Percentiles rank a stretch among this genome's conserved stretches.
Evolutionary conservation across 2,329 filamentous ascomycete genomes (phyloP).

Genomic region (Aspergillus sp.): DNA sequence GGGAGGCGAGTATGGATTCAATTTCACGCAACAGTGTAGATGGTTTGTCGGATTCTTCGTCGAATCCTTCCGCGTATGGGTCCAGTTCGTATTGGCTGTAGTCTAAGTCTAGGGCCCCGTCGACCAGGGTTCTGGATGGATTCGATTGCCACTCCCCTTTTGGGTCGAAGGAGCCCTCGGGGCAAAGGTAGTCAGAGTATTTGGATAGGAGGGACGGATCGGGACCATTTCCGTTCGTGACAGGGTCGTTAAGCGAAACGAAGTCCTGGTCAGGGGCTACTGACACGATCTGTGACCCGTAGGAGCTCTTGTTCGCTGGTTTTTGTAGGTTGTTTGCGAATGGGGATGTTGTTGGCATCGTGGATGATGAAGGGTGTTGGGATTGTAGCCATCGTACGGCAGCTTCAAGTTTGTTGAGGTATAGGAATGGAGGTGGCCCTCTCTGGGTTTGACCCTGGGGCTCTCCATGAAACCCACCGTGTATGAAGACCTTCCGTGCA

Average conservation of each 20-base stretch:
- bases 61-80: conserved; percentile 53
- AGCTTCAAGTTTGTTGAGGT: conserved; percentile 66
- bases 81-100: conserved; percentile 49
- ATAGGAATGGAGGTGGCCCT: conserved; percentile 68
- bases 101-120: conserved; percentile 28
- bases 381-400: conserved; percentile 65
- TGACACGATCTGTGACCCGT: conserved; percentile 31
- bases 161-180: conserved; percentile 35
- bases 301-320: conserved; percentile 2
- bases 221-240: conserved; percentile 6
- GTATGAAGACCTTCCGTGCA: conserved; percentile 72
- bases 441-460: conserved; percentile 39
- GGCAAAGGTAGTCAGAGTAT: conserved; percentile 37
- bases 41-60: conserved; percentile 20
- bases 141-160: conserved; percentile 30
- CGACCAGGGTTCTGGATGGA: conserved; percentile 22
- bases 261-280: conserved; percentile 36
- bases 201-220: conserved; percentile 22
- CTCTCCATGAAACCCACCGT: conserved; percentile 70
- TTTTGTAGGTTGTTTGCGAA: neutral
- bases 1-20: conserved; percentile 73
- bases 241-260: conserved; percentile 17
- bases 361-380: conserved; percentile 20
- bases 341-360: conserved; percentile 2
- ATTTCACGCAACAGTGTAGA: conserved; percentile 60